Base-by-base conservation (phyloP, 1,284 basidiomycete species). In the Malassezia yamatoensis region DNA sequence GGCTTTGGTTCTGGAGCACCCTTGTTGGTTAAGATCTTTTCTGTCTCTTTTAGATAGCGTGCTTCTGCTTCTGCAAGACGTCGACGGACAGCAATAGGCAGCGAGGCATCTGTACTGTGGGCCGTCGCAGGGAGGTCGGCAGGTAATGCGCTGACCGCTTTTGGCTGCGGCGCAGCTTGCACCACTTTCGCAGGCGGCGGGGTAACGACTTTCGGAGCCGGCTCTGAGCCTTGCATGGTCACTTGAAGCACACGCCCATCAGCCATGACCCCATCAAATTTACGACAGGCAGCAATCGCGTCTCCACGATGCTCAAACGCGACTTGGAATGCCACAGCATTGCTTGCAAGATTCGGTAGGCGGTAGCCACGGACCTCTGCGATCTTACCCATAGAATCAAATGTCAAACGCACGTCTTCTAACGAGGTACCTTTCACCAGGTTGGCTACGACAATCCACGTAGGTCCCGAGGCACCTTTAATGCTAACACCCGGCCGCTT, bases 201-300 rank as follows among this genome's bases (percentile, higher is more conserved):
- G 32, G 42, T n/a, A 5, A 32, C 18, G n/a, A 39, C 39, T 16
- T 21, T 29, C 24, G 46, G 40, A 15, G 20, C 34, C 12, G 51
- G 43, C 41, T 39, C 20, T 4, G 48, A 12, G 47, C 47, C 46
- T 41, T 49, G 45, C 39, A 52, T 35, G 16, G 61, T 46, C 18
- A 73, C 70, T 24, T 62, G 58, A 29, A 73, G 49, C 21, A 70
- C 61, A 46, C 70, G 65, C 3, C 71, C 71, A 44, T 73, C 71
- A 10, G 71, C 69, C 4, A 72, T 59, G 32, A 67, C 67, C 15
- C 68, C 66, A 51, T 73, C 60, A 50, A 68, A 67, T 57, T 69
- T 68, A 13, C 58, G 53, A 42, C 64, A 61, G n/a, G 71, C 66
- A 36, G 46, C 51, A 24, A 61, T 40, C 3, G 69, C 71, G 34